These are phyloP conservation scores for Murraya koenigii DNA, from an alignment of 345 rosid genomes.

Conservation along the genomic window DNA sequence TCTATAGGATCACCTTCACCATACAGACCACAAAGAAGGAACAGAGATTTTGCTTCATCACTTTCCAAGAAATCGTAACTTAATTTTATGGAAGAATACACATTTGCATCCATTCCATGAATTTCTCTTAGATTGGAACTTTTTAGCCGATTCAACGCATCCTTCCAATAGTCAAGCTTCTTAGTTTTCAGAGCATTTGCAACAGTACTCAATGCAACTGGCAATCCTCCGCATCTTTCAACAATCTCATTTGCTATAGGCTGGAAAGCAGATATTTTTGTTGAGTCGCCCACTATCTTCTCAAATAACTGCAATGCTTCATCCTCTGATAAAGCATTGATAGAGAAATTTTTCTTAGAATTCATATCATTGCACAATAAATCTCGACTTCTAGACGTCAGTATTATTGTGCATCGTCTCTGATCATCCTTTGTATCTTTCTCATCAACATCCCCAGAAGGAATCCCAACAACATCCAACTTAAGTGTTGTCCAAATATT, in stretches of 20 bases:
- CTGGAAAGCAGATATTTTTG: fast-evolving
- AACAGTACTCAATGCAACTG: slow-evolving; percentile 1
- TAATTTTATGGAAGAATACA: background rate
- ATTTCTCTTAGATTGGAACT: background rate
- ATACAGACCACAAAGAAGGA: background rate
- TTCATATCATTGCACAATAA: slow-evolving; percentile 14
- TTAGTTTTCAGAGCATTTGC: slow-evolving; percentile 8
- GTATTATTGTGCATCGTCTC: slow-evolving; percentile 16
- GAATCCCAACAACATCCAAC: background rate
- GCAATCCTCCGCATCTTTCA: slow-evolving; percentile 13
- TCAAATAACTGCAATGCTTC: slow-evolving; percentile 16
- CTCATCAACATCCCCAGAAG: too few relatives aligned
- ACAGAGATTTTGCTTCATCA: background rate
- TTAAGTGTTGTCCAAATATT: background rate
- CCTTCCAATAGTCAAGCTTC: background rate
- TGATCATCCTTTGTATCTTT: background rate
- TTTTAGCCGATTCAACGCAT: background rate
- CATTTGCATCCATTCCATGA: background rate
- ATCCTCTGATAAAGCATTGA: background rate
- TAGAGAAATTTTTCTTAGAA: background rate
- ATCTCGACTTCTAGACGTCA: slow-evolving; percentile 18
- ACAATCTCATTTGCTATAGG: background rate
- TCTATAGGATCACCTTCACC: fast-evolving
- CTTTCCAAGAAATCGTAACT: background rate
- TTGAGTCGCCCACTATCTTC: background rate